Base-by-base conservation (phyloP, 2,329 filamentous ascomycete genomes). In the Penicillium polonicum region DNA sequence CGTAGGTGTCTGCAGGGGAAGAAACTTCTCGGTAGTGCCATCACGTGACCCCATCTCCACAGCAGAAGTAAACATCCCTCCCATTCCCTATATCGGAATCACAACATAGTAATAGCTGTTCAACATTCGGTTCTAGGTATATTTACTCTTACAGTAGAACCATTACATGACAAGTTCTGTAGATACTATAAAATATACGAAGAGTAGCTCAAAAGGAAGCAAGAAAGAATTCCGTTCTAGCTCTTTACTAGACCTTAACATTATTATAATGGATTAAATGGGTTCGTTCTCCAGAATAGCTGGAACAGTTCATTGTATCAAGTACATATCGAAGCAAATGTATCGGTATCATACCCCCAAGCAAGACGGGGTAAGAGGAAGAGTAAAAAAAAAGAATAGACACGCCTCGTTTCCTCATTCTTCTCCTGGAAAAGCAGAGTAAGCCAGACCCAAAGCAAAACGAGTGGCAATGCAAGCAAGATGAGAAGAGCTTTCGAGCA, bases 21-120 rank as follows among this genome's bases (percentile, higher is more conserved):
- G 68, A 71, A 71, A 71, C 67, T 72, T 72, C 70, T 69, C 64
- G 46, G 59, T 63, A 59, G 61, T 64, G 46, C 4, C 25, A 41
- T 68, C 66, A 69, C 65, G 64, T 69, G 65, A 60, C 6, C n/a
- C 0, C 17, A 43, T 33, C 19, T 25, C 52, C 52, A 55, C 44
- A 36, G 12, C 48, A n/a, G 13, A 23, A 52, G 39, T 36, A 45
- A 46, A 52, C 49, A 52, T 27, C 41, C 31, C 5, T 41, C 8
- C 3, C 31, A 48, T 36, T n/a, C 15, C 21, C 3, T 23, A 35
- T 7, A 23, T 35, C 12, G 3, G 2, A 15, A 9, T 23, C 1
- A 46, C 5, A 46, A 12, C 8, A 33, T 46, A 33, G 17, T 21
- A 5, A 23, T 21, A 6, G 8, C 4, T 6, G 17, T 17, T 33